Evolutionary conservation across 495 filamentous ascomycete genomes (phyloP), one percentile per base, ranked within the genome.

Genomic region (Cercophora samala): DNA sequence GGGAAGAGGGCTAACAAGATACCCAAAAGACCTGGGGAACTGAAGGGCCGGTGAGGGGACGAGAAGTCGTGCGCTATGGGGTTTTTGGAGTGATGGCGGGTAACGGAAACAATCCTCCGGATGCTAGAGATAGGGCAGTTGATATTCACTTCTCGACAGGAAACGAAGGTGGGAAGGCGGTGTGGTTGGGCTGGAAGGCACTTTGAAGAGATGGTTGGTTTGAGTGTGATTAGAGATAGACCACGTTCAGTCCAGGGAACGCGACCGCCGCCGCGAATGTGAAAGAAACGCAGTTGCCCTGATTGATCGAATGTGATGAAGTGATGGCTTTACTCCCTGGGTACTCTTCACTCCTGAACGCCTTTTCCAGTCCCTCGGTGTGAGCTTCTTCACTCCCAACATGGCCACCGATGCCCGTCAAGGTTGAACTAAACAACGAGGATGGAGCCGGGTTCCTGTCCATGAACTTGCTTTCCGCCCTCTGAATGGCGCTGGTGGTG

Each of bases 311-410:
- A n/a, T n/a, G n/a, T n/a, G n/a, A n/a, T n/a, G n/a, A n/a, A n/a
- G n/a, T n/a, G n/a, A n/a, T n/a, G n/a, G n/a, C n/a, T n/a, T n/a
- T n/a, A n/a, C n/a, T n/a, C n/a, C n/a, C n/a, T n/a, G n/a, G n/a
- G n/a, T n/a, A n/a, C 37, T 46, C 3, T 46, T 46, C 37, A 13
- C 37, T 9, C 37, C 13, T 46, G 37, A 46, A 46, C 8, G 37
- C 37, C 37, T 46, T 46, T 17, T 46, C 37, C 13, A 46, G 2
- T 11, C 37, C 37, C 37, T 46, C 37, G 68, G 77, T 74, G 60
- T 77, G 26, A 79, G 19, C 73, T 79, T 79, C 73, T 72, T 72
- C 77, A 78, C 78, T 2, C 46, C 21, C 70, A 76, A 68, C 77
- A 81, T 77, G 0, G 73, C 71, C 58, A 46, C 42, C 59, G 63